Evolutionary conservation across 352 stramenopile genomes (phyloP), one percentile per base, ranked within the genome.

Genomic region (Phytopythium vexans): DNA sequence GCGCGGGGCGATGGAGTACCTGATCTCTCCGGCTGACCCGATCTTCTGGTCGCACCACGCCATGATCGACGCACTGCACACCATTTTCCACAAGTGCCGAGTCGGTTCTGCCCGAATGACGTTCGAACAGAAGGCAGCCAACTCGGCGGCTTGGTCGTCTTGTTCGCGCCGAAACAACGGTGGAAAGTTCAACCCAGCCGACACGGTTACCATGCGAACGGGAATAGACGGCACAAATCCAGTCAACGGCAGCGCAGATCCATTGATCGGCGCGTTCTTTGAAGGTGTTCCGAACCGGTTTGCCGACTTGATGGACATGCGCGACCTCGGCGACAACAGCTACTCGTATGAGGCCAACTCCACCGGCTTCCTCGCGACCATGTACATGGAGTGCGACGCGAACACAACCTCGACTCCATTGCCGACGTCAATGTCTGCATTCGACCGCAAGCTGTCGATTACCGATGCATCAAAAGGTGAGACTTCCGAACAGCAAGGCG

Each of bases 41-140:
- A 53, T 90, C n/a, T 92, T 92, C 58, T 92, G 66, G 64, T 89
- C 77, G 6, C 75, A 88, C 48, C 82, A 92, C 60, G 45, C 75
- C 0, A 83, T 74, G 60, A 56, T 92, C 14, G 79, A 92, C 58
- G 47, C 72, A 7, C 67, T 92, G n/a, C 78, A 88, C 52, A 70
- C 65, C 8, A 72, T 88, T 31, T 89, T 84, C 57, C 72, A 88
- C 77, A 80, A 90, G 52, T 92, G 82, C 56, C 64, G 67, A 1
- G 74, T 86, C 1, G 75, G 77, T 5, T 63, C 61, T 5, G 48
- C 61, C 21, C 62, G 58, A 1, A 41, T 88, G 14, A 81, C 71
- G 35, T 68, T 84, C 38, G 50, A 47, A 8, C 51, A 92, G 54
- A 89, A 88, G 48, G 63, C 64, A 3, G 33, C 59, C 0, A 62